phyloP scores from a whole-genome alignment of 352 stramenopile genomes.

The Elongisporangium undulatum region DNA sequence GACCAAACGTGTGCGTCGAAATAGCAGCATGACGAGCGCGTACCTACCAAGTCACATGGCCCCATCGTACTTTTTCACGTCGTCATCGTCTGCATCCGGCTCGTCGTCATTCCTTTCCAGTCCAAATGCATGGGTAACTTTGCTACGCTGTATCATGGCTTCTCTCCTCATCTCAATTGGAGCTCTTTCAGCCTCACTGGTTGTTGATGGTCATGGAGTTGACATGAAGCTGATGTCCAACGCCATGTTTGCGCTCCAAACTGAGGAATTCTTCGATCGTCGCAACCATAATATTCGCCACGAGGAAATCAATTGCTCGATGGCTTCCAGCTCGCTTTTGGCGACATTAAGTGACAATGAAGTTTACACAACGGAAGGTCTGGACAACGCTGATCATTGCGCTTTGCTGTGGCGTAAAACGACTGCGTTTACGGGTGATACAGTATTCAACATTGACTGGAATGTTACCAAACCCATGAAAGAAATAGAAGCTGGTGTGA shows the following conservation, averaged over 20 bases:
- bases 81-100: conserved; percentile 14
- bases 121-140: conserved; percentile 9
- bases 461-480: conserved; percentile 16
- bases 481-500: background rate
- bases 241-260: conserved; percentile 53
- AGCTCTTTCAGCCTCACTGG: conserved; percentile 41
- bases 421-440: conserved; percentile 44
- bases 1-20: conserved; percentile 11
- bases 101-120: conserved; percentile 10
- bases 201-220: conserved; percentile 38
- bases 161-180: conserved; percentile 16
- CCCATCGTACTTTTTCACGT: conserved; percentile 11
- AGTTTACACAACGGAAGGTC: conserved; percentile 28
- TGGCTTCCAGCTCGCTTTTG: conserved; percentile 39
- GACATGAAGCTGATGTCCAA: conserved; percentile 78
- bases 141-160: conserved; percentile 21
- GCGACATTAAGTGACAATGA: conserved; percentile 41
- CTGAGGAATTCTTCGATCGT: conserved; percentile 47
- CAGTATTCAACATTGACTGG: conserved; percentile 36
- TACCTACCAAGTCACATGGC: conserved; percentile 15
- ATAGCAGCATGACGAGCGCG: conserved; percentile 20
- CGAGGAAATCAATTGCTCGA: conserved; percentile 55
- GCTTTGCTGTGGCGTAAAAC: conserved; percentile 65
- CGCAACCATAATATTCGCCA: conserved; percentile 29
- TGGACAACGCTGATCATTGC: conserved; percentile 63